Evolutionary conservation across 2,329 filamentous ascomycete species (phyloP), one percentile per base, ranked within the genome.

Genomic region (Trichoderma harzianum): DNA sequence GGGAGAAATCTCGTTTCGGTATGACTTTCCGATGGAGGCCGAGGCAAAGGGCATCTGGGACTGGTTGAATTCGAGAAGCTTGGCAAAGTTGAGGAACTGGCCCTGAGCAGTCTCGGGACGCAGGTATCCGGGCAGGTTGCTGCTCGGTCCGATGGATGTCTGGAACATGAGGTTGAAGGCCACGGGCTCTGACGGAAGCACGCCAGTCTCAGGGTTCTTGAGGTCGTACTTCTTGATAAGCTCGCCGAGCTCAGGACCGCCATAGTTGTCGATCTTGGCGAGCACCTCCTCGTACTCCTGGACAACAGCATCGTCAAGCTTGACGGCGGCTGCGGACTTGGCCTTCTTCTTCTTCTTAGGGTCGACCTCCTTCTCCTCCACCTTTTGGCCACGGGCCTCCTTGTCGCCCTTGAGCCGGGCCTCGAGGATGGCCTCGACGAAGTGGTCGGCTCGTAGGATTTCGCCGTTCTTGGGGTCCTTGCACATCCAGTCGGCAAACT

Each of bases 111-210:
- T 99, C 84, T 99, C 96, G 57, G 96, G 96, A 70, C 95, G 90
- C 72, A 98, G 87, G 82, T 94, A 98, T 69, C 93, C 95, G 62
- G 92, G 89, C 74, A 92, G 86, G 79, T 97, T 95, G 82, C 93
- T 92, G 84, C 93, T 97, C 71, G 95, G 95, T 74, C 96, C 96
- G 80, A 99, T 98, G 43, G 93, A 87, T 55, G 95, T 98, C 83
- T 95, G 92, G 87, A 98, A 99, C 96, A 99, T 99, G 79, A 99
- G 90, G 85, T 99, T 99, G 89, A 98, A 98, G 55, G 94, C 87
- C 65, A 97, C 92, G 4, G 96, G 96, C 34, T 92, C 91, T 32
- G 90, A 88, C 47, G 97, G 91, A 77, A 93, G 89, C 73, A 90
- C 89, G 76, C 91, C 92, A 76, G 92, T 97, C 65, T 88, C 87